phyloP scores from a whole-genome alignment of 805 yeast species.

The Candida verbasci region DNA sequence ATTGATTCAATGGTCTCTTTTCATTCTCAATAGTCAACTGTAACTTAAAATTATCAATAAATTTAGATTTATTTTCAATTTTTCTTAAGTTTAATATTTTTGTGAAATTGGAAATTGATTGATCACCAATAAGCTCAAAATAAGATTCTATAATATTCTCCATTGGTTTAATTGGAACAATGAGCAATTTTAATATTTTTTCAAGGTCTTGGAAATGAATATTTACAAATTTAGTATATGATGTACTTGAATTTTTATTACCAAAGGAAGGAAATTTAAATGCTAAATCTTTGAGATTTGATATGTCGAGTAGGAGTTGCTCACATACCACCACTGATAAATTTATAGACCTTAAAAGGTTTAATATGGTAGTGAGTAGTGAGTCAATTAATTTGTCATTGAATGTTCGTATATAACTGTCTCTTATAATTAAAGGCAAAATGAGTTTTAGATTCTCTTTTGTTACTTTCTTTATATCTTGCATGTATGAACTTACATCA shows the following conservation, averaged over 20 bases:
- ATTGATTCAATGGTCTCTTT: not conserved
- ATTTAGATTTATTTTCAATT: constrained; percentile 31
- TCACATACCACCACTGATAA: constrained; percentile 67
- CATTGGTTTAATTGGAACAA: constrained; percentile 59
- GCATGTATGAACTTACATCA: constrained; percentile 68
- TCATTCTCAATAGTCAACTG: constrained; percentile 26
- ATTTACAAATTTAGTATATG: constrained; percentile 41
- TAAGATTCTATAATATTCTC: constrained; percentile 62
- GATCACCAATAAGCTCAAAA: constrained; percentile 63
- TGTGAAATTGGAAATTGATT: constrained; percentile 54
- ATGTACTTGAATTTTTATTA: constrained; percentile 24
- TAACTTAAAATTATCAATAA: constrained; percentile 33
- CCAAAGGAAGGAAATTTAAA: constrained; percentile 37
- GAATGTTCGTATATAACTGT: constrained; percentile 64
- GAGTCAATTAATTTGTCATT: constrained; percentile 74
- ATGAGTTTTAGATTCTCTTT: constrained; percentile 39
- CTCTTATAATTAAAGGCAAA: constrained; percentile 60
- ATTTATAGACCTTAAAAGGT: constrained; percentile 54
- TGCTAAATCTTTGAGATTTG: constrained; percentile 55
- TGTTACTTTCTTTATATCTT: constrained; percentile 49
- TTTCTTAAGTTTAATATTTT: constrained; percentile 66
- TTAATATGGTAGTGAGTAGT: constrained; percentile 50
- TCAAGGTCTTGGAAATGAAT: constrained; percentile 45
- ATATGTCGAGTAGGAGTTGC: constrained; percentile 73
- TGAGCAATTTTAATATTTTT: constrained; percentile 60